Evolutionary conservation across 768 basidiomycete genomes (phyloP), one percentile per base, ranked within the genome.

Genomic region (Lentinus brumalis): DNA sequence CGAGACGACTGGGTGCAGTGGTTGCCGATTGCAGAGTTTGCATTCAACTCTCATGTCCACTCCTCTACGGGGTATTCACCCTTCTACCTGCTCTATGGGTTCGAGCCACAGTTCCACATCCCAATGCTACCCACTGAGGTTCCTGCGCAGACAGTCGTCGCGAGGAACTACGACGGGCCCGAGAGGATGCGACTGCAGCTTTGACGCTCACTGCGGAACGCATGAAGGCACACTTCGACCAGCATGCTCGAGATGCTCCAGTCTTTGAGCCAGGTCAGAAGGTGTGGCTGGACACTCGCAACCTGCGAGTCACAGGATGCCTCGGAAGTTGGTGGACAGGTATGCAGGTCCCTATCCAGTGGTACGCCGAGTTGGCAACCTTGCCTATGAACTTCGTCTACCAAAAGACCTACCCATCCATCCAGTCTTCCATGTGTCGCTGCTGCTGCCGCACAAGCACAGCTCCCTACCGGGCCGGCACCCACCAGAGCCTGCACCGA

Each of bases 1-100:
- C 81, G 81, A 57, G 76, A 80, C 54, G 68, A 81, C 57, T 81
- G 78, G 79, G 72, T 72, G 4, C 73, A 77, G 18, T 73, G 71
- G 40, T 69, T 81, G 0, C 71, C 77, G 0, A 64, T 80, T 15
- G 75, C 76, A 7, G 75, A 81, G 63, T 81, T 81, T 60, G 62
- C 70, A 0, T 77, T 73, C 68, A 82, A 81, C 62, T 78, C 78
- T 49, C 40, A 63, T 31, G 57, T 60, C 3, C 75, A 75, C 53
- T 35, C 70, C 2, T 73, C 77, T 1, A 79, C 76, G 39, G 44
- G 55, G 32, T 50, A 57, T 11, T 44, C 63, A 8, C 59, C 59
- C 1, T 64, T 40, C 61, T 60, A 26, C 21, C 21, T 26, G 21
- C 21, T 26, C 21, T 26, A 26, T 26, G 21, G 21, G 21, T 26